Evolutionary conservation across 306 rosid genomes (phyloP), one percentile per base, ranked within the genome.

Genomic region (Lablab purpureus): DNA sequence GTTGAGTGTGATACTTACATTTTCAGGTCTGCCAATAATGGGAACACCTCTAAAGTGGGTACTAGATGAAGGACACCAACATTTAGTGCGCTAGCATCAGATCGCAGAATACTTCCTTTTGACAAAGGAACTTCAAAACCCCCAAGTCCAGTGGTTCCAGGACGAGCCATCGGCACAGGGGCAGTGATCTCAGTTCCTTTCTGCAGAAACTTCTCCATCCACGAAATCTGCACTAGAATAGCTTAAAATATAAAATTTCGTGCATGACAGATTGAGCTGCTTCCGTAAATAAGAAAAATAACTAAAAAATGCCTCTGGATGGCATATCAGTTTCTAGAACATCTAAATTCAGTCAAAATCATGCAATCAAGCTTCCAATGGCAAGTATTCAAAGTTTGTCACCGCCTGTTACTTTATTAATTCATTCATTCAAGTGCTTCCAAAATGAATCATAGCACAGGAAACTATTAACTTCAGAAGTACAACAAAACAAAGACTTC

Each of bases 131-230:
- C 94, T 84, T 90, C 97, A 74, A 93, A 90, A 75, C 96, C 97
- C 75, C 96, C 97, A 76, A 93, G 96, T 63, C 94, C 97, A 71
- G 97, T 93, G 51, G 97, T 93, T 69, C 92, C 91, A 73, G 92
- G 83, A 30, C 94, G 92, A 77, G 87, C 84, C 96, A 85, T 93
- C 7, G 96, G 97, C 74, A 89, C 97, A 36, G 97, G 97, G 18
- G 97, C 97, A 67, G 90, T 88, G 67, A 93, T 93, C 88, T 93
- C 96, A 60, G 89, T 93, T 62, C 94, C 96, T 77, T 84, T 93
- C 78, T 28, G 89, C 67, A 90, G 80, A 89, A 93, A 90, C 85
- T 93, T 93, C 75, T 90, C 97, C 97, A 93, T 93, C 97, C 97
- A 93, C 6, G 97, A 93, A 76, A 93, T 93, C 97, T 93, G 87